Evolutionary conservation across 306 rosid genomes (phyloP), one percentile per base, ranked within the genome.

Genomic region (Elaeagnus macrophylla): DNA sequence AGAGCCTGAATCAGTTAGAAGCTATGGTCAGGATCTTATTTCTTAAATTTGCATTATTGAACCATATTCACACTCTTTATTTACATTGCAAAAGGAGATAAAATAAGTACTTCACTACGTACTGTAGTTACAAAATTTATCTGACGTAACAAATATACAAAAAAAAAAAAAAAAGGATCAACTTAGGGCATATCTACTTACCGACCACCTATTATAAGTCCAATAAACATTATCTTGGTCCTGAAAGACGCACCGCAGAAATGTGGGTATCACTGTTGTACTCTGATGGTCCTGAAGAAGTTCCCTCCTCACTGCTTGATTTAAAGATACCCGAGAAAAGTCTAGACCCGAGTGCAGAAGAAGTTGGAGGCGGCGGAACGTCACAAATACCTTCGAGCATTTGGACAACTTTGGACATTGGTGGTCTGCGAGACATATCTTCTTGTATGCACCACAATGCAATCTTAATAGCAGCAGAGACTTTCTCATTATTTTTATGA

Each of bases 361-460:
- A 61, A 0, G 71, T 46, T 40, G 86, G 95, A 37, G 86, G 97
- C 39, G 49, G 73, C 20, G 88, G 84, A 74, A 86, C 86, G 46
- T 37, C 35, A 15, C 70, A 66, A 9, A 86, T 70, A 66, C 95
- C 96, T 69, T 86, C 95, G 35, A 91, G 82, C 96, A 86, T 91
- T 77, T 86, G 96, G 13, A 84, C 94, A 25, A 91, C 97, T 64
- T 73, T 86, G 5, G 86, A 71, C 97, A 91, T 86, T 15, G 94
- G 53, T 47, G 97, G 97, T 57, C 96, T 76, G 59, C 74, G 57
- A 10, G 75, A 54, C 97, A 81, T 86, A 40, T 91, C 96, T 67
- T 90, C 95, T 9, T 91, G 96, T 68, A 91, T 71, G 67, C 96
- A 91, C 96, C 94, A 84, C 44, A 86, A 74, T 43, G 97, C 94